Conservation (phyloP, 2,329 filamentous ascomycete species). For the Fusarium pininemorale region DNA sequence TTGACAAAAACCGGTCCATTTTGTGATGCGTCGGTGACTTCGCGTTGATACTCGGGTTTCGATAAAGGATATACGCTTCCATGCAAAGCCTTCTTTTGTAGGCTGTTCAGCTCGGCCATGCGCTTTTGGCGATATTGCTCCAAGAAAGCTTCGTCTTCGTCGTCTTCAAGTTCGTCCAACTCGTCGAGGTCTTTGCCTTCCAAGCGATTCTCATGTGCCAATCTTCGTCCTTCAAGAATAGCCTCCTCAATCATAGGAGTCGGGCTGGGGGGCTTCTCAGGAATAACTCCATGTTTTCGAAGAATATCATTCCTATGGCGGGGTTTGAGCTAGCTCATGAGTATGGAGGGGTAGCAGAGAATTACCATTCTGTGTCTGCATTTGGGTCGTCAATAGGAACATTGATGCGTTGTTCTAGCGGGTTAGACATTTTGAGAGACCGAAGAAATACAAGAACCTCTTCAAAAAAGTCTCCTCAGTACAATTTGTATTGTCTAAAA, state of each 20-base stretch:
- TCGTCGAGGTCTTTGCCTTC: constrained; percentile 96
- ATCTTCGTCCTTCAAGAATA: constrained; percentile 79
- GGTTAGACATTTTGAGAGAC: constrained; percentile 63
- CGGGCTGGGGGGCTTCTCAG: constrained; percentile 95
- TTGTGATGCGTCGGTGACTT: constrained; percentile 90
- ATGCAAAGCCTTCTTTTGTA: constrained; percentile 81
- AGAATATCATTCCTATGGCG: constrained; percentile 91
- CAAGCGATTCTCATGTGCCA: constrained; percentile 90
- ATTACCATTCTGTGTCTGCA: constrained; percentile 94
- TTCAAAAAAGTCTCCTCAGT: not conserved
- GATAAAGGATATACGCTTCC: constrained; percentile 93
- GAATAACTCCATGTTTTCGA: constrained; percentile 94
- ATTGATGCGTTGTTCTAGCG: constrained; percentile 70
- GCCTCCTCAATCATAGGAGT: constrained; percentile 97
- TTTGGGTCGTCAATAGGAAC: constrained; percentile 96
- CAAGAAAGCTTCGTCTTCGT: constrained; percentile 93
- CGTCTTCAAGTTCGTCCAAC: constrained; percentile 90
- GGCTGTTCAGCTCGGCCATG: constrained; percentile 79
- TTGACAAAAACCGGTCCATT: constrained; percentile 78
- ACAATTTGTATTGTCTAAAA: constrained; percentile 11
- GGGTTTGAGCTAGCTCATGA: constrained; percentile 38
- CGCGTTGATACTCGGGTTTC: constrained; percentile 90
- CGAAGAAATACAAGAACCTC: not conserved
- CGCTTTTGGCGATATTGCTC: constrained; percentile 89
- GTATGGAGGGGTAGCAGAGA: constrained; percentile 49